Evolutionary conservation across 345 rosid genomes (phyloP).

Genomic region (Syzygium grande): DNA sequence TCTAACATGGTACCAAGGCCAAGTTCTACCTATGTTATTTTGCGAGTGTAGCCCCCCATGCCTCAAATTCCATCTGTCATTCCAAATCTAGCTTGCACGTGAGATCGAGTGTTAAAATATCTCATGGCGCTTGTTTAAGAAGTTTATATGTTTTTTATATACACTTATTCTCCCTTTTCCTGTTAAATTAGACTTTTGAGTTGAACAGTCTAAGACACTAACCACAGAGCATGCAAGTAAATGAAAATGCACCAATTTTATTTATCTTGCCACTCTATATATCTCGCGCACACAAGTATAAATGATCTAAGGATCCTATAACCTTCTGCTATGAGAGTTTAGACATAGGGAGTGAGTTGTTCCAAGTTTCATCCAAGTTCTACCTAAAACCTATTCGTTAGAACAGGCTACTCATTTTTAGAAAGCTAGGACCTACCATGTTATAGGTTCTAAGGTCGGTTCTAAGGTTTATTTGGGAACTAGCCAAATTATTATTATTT

Average conservation of each 20-base stretch:
- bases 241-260: not conserved
- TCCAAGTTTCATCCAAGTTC: too few species aligned
- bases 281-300: not conserved
- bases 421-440: too few species aligned
- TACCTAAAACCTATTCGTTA: too few species aligned
- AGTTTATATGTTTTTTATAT: not conserved
- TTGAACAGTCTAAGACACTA: not conserved
- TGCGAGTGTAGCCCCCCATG: not conserved
- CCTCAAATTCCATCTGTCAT: not conserved
- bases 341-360: not conserved
- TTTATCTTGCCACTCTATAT: not conserved
- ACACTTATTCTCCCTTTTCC: not conserved
- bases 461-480: too few species aligned
- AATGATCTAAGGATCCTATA: not conserved
- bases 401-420: too few species aligned
- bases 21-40: not conserved
- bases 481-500: too few species aligned
- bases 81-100: not conserved
- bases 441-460: too few species aligned
- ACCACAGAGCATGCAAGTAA: not conserved
- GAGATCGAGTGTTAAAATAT: not conserved
- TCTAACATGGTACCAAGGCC: not conserved
- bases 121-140: not conserved
- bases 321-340: not conserved
- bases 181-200: not conserved